Base-by-base conservation (phyloP, 2,329 filamentous ascomycete genomes). In the Monosporascus sp. region DNA sequence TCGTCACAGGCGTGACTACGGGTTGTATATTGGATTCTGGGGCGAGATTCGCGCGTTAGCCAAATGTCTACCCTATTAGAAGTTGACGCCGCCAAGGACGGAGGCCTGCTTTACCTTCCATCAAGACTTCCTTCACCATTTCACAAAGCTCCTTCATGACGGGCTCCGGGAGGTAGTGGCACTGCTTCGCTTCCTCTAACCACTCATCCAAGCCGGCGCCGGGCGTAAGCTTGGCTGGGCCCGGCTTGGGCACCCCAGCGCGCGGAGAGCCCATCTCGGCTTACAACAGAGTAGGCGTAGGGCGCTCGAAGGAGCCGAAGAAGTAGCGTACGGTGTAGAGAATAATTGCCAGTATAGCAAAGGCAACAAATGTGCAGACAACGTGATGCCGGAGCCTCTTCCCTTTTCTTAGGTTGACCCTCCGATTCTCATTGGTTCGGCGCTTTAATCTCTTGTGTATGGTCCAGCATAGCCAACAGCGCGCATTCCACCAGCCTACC, bases 71-170 rank as follows among this genome's bases (percentile, higher is more conserved):
- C 6, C 25, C 6, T 34, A 50, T 50, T 6, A 31, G 22, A 20
- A 17, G n/a, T 46, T 17, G n/a, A 47, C 60, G 34, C 18, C 8
- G 11, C 5, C 15, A 24, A 9, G 8, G 7, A 25, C 5, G 37
- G 8, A 39, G 20, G 34, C 14, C 7, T 45, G 65, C 75, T 62
- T 62, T 70, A 94, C 90, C 90, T 80, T 99, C 94, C 94, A 99
- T 99, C 65, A 99, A 81, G 60, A 90, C 95, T 74, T 97, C 94
- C 77, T 99, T 99, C 56, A 97, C 94, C 69, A 96, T 96, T 76
- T 99, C 94, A 71, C 94, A 99, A 48, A 99, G 81, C 72, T 96
- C 89, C 80, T 99, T 99, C 94, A 99, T 99, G 66, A 95, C 90
- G 57, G 86, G 77, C 74, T 99, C 94, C 48, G 94, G 94, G 50